Base-by-base conservation (phyloP, 768 basidiomycete genomes). In the Boletus coccyginus region DNA sequence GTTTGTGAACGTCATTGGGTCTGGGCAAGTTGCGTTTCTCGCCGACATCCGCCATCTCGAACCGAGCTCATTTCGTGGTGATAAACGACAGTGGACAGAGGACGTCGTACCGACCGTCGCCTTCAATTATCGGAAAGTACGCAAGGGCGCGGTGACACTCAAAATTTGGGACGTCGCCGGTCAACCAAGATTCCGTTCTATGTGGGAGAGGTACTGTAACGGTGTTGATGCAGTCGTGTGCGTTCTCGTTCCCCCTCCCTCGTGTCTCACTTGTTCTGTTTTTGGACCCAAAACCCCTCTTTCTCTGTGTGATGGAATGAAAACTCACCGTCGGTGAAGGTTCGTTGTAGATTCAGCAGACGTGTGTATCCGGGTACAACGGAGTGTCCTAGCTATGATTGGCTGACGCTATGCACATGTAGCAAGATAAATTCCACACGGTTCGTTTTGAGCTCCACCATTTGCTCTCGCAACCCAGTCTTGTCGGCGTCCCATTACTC, bases 81-180 rank as follows among this genome's bases (percentile, higher is more conserved):
- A 36, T 5, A 32, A 48, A 47, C 39, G 17, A 38, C 72, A 95
- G 85, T 97, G 92, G 90, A 92, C 90, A 56, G 92, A 95, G 76
- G 94, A 96, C 52, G 92, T 94, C n/a, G 94, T 94, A 0, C 94
- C 94, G 1, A 97, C 94, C 2, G 90, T 97, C 21, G 92, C 94
- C 8, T 97, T 94, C 77, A 94, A 94, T 63, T 86, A 94, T 65
- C 81, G 91, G 19, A 92, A 91, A 70, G 86, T 96, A 13, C 78
- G 87, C 59, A 93, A 92, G 65, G 93, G 92, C 13, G 95, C 93
- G 57, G 86, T 96, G 1, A 92, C 90, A 1, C 76, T 97, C 66
- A 96, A 94, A 70, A 85, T 97, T 46, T 97, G 94, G 94, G 94
- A 97, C 70, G 90, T 97, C 39, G 94, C 94, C 59, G 93, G 93